Evolutionary conservation across 2,329 filamentous ascomycete genomes (phyloP), one percentile per base, ranked within the genome.

Genomic region (Podosphaera leucotricha): DNA sequence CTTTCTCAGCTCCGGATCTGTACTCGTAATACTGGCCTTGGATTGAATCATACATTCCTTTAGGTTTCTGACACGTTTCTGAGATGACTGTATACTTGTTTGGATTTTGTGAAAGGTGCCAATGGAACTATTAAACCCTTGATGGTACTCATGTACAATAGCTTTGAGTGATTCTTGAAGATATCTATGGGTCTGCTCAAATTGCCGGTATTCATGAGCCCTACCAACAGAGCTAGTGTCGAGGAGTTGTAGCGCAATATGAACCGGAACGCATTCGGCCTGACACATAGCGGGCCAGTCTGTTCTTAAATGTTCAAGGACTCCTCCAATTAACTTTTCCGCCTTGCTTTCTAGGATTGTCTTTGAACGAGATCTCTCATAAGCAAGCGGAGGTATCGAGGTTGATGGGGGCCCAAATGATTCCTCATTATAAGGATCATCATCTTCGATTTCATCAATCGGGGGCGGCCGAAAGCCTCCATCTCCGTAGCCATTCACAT

Each of bases 51-150:
- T 66, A n/a, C 83, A 84, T 46, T 85, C 75, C 59, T 87, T 90
- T 49, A 98, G 66, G 11, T 69, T 66, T 46, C 87, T 75, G 44
- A 98, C 83, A 47, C 84, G 76, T 55, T 77, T 77, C 61, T 98
- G 90, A 15, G 85, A 93, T 43, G 74, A 68, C 54, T 87, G 81
- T 51, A 98, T 90, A 61, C 84, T 93, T 43, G 77, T 75, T 60
- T 98, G 90, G 48, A 98, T 98, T 62, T 92, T 94, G 66, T 98
- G 92, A 58, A 95, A 98, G 18, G 87, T 95, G 60, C 87, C 90
- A 50, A 98, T 95, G 43, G 87, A 94, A 61, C 84, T 93, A 63
- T 95, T 98, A 70, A 98, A 98, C 40, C 90, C 92, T 61, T 98
- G 90, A 57, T 98, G 87, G 58, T 98, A 87, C 63, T 98, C 87